Evolutionary conservation across 1,139 yeast species (phyloP).

Genomic region (Arxiozyma bovina): DNA sequence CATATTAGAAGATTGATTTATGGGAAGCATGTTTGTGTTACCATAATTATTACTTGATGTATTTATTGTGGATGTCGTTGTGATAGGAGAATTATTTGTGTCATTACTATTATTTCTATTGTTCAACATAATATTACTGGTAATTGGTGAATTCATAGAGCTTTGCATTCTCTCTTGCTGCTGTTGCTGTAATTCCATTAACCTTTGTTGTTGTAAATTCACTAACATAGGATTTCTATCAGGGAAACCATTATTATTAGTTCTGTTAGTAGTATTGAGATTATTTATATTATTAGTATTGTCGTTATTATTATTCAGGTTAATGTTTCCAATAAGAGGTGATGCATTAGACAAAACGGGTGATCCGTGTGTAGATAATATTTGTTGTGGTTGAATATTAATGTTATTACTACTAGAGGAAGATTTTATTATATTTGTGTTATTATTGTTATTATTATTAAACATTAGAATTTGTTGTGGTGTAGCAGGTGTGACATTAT

Average conservation of each 20-base stretch:
- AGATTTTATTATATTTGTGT: not conserved
- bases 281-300: conserved; percentile 3
- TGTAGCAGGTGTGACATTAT: conserved; percentile 14
- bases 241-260: conserved; percentile 15
- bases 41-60: not conserved
- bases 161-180: conserved; percentile 19
- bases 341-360: conserved; percentile 18
- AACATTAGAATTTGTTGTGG: conserved; percentile 20
- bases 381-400: conserved; percentile 12
- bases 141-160: conserved; percentile 4
- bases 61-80: conserved; percentile 5
- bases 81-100: conserved; percentile 18
- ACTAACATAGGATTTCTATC: conserved; percentile 33
- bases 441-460: conserved; percentile 7
- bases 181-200: conserved; percentile 16
- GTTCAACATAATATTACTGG: not conserved
- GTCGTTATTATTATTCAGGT: conserved; percentile 4
- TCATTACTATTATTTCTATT: not conserved
- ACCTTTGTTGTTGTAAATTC: conserved; percentile 17
- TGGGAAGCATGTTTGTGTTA: conserved; percentile 1
- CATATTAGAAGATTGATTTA: conserved; percentile 2
- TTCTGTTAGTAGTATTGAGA: conserved; percentile 1
- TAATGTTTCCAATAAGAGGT: not conserved
- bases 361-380: conserved; percentile 20
- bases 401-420: conserved; percentile 2